Evolutionary conservation across 2,329 filamentous ascomycete species (phyloP).

Genomic region (Venturia carpophila): DNA sequence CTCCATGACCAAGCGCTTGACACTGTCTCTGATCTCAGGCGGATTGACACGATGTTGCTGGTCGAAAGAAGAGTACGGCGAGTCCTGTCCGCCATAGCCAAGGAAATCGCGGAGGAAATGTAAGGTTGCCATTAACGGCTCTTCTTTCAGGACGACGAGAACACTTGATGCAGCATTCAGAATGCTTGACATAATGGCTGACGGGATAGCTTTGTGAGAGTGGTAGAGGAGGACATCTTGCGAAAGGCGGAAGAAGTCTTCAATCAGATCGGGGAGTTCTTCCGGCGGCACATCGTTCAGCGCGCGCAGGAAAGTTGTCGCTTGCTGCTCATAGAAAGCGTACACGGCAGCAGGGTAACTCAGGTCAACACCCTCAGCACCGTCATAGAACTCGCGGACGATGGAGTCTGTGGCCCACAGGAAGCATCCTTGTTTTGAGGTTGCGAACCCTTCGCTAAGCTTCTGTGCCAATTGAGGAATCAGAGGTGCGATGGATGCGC

Average conservation of each 20-base stretch:
- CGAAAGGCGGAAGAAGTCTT: slow-evolving; percentile 91
- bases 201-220: slow-evolving; percentile 73
- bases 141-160: slow-evolving; percentile 80
- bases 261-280: slow-evolving; percentile 79
- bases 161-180: slow-evolving; percentile 82
- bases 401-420: slow-evolving; percentile 97
- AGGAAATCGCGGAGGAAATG: slow-evolving; percentile 89
- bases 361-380: slow-evolving; percentile 73
- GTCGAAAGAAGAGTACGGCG: slow-evolving; percentile 53
- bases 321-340: slow-evolving; percentile 89
- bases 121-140: slow-evolving; percentile 81
- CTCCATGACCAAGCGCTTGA: slow-evolving; percentile 61
- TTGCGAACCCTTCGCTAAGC: slow-evolving; percentile 74
- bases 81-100: slow-evolving; percentile 73
- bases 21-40: slow-evolving; percentile 58
- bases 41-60: slow-evolving; percentile 48
- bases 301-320: slow-evolving; percentile 78
- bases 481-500: slow-evolving; percentile 78
- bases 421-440: slow-evolving; percentile 89
- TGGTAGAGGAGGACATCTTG: slow-evolving; percentile 92
- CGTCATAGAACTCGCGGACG: slow-evolving; percentile 88
- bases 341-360: slow-evolving; percentile 84
- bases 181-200: slow-evolving; percentile 69
- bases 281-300: slow-evolving; percentile 74
- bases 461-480: slow-evolving; percentile 81